These are phyloP conservation scores for Corymbia maculata DNA, from an alignment of 345 rosid genomes.

Conservation along the genomic window DNA sequence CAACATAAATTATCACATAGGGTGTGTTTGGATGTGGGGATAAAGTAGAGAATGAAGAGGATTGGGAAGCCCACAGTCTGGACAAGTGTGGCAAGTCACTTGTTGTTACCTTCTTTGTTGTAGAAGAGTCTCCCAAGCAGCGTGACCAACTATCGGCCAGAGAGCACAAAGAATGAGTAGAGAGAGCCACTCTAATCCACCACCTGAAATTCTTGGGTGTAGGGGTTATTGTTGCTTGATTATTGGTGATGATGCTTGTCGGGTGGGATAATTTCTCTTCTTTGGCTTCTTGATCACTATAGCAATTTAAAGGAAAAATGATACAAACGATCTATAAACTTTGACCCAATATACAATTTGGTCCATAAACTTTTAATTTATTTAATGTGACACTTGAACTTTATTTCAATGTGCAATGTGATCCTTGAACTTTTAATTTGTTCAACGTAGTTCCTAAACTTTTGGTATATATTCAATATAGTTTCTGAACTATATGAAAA, in stretches of 20 bases:
- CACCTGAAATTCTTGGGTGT: not conserved
- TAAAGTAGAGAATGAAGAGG: slow-evolving; percentile 13
- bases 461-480: too few relatives aligned
- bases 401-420: too few relatives aligned
- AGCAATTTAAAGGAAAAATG: too few relatives aligned
- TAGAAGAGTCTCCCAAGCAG: slow-evolving; percentile 25
- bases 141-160: slow-evolving; percentile 18
- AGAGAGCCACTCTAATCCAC: not conserved
- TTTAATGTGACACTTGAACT: too few relatives aligned
- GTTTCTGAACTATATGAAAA: too few relatives aligned
- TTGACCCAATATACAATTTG: too few relatives aligned
- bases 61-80: slow-evolving; percentile 23
- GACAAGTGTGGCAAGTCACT: slow-evolving; percentile 19
- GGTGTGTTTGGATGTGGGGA: not conserved
- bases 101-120: slow-evolving; percentile 31
- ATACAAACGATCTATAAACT: too few relatives aligned
- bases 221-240: not conserved
- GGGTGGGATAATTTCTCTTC: not conserved
- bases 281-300: not conserved
- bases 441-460: too few relatives aligned
- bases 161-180: slow-evolving; percentile 1
- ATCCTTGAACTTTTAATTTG: too few relatives aligned
- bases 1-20: slow-evolving; percentile 16
- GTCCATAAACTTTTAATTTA: too few relatives aligned
- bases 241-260: not conserved